Base-by-base conservation (phyloP, 768 basidiomycete genomes). In the Mycena vitilis region DNA sequence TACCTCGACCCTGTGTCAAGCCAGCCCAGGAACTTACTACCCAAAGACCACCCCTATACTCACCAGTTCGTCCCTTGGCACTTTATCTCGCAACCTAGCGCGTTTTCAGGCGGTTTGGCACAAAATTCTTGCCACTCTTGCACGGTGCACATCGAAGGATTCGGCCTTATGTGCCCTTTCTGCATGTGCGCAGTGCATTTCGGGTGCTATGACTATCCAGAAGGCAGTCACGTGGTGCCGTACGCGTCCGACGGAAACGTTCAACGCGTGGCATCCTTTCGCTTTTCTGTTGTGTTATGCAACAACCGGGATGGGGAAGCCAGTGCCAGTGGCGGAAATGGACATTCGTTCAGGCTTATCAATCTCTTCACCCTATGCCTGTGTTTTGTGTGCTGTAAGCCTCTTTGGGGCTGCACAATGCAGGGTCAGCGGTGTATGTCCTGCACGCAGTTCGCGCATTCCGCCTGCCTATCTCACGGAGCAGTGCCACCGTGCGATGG, bases 11-110 rank as follows among this genome's bases (percentile, higher is more conserved):
- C 70, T n/a, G 48, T 56, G 38, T 37, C 48, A 38, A 51, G 57
- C 13, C 63, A 65, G 60, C 59, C 47, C 22, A 60, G 63, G 58
- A 60, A 49, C 18, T 42, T 20, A 60, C 61, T 57, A 15, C 70
- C 70, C 34, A 71, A 65, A 57, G 75, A 80, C n/a, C 81, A 82
- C 66, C 78, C 82, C 2, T 82, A 86, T 64, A 75, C 80, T 4
- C 92, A 93, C 75, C 88, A 91, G 69, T 93, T 94, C 73, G 78
- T 88, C 1, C 87, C 90, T 11, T 94, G 93, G 93, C 80, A 85
- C 34, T 93, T 82, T 68, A 72, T 64, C 68, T 74, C 70, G 48
- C 73, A 58, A 13, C 71, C 42, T 25, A 70, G 47, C 72, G 71
- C 66, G 30, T 75, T 61, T 73, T 80, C 77, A 72, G 79, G 55